These are phyloP conservation scores for Clonostachys chloroleuca DNA, from an alignment of 2,329 filamentous ascomycete species.

Conservation along the genomic window DNA sequence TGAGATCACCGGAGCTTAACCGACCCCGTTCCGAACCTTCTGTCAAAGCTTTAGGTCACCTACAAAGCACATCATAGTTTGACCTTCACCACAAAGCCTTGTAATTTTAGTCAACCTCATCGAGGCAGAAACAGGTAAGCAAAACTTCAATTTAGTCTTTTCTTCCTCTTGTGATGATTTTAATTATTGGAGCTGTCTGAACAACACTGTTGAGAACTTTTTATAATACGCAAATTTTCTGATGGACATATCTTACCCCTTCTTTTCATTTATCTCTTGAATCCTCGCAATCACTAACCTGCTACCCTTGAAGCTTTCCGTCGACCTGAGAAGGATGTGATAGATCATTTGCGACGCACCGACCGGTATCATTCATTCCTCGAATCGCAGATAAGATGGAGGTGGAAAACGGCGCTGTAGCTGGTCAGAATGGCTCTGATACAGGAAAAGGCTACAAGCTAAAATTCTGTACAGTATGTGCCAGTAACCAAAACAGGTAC, in stretches of 20 bases:
- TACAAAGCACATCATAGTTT: background rate
- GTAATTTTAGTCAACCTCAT: background rate
- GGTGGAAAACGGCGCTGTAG: conserved; percentile 28
- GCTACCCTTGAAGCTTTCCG: no score
- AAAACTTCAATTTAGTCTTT: background rate
- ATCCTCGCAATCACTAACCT: no score
- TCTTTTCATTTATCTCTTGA: no score
- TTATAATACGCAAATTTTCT: conserved; percentile 46
- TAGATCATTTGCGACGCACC: no score
- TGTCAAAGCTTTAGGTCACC: background rate
- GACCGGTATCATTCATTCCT: no score
- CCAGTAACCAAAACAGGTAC: conserved; percentile 94
- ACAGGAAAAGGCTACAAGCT: conserved; percentile 70
- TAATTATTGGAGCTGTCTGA: conserved; percentile 77
- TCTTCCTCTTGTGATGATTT: conserved; percentile 33
- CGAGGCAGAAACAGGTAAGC: conserved; percentile 10
- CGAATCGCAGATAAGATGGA: conserved; percentile 27
- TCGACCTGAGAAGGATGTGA: no score
- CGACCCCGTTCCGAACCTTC: background rate
- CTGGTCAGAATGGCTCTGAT: conserved; percentile 35
- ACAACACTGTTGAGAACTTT: conserved; percentile 56
- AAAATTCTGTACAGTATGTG: conserved; percentile 98
- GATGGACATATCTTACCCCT: background rate
- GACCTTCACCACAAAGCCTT: background rate
- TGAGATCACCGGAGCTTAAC: no score